These are phyloP conservation scores for Pseudogymnoascus verrucosus DNA, from an alignment of 2,329 filamentous ascomycete genomes.

Conservation along the genomic window DNA sequence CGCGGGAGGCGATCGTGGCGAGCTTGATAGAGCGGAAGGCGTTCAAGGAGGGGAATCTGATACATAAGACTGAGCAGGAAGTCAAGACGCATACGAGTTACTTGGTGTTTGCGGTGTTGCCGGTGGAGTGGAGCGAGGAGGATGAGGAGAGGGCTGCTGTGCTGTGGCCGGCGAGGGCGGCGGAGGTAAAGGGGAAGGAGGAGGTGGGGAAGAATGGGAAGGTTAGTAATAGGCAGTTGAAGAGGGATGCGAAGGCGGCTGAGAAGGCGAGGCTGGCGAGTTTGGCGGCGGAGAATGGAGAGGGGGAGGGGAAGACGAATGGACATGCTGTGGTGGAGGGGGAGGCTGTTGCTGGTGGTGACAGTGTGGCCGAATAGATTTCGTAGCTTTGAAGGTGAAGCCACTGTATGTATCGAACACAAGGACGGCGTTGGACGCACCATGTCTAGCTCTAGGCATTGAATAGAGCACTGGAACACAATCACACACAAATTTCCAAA, in stretches of 20 bases:
- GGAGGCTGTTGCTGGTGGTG: background rate
- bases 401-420: background rate
- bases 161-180: slow-evolving; percentile 45
- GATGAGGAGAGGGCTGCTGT: slow-evolving; percentile 64
- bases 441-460: background rate
- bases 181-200: slow-evolving; percentile 34
- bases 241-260: background rate
- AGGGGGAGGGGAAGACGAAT: background rate
- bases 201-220: slow-evolving; percentile 38
- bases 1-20: slow-evolving; percentile 25
- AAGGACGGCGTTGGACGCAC: background rate
- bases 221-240: slow-evolving; percentile 7
- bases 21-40: slow-evolving; percentile 39
- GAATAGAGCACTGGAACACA: background rate
- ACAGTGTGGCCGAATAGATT: background rate
- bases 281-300: background rate
- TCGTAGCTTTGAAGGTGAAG: background rate
- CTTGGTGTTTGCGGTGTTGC: slow-evolving; percentile 82
- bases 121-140: slow-evolving; percentile 74
- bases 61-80: slow-evolving; percentile 77
- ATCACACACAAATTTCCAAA: background rate
- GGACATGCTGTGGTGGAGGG: background rate
- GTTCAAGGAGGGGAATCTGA: slow-evolving; percentile 69
- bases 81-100: slow-evolving; percentile 97
- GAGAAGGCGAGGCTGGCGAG: background rate